Base-by-base conservation (phyloP, 1,284 basidiomycete genomes). In the Tilletia horrida region DNA sequence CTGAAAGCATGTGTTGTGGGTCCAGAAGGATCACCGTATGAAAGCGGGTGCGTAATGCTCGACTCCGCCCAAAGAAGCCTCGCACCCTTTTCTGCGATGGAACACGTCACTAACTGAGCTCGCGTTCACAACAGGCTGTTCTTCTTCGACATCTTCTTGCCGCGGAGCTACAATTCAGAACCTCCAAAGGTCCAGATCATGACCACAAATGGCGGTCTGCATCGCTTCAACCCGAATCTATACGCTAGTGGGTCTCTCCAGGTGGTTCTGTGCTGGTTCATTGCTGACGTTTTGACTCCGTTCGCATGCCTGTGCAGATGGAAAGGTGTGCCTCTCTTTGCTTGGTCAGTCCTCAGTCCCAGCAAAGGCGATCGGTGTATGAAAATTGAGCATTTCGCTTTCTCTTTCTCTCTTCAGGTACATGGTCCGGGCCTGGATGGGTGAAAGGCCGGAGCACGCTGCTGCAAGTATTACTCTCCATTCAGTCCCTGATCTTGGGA, bases 81-180 rank as follows among this genome's bases (percentile, higher is more conserved):
- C n/a, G 1, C 1, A 3, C 55, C 27, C 55, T 59, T 8, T 25
- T 35, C 3, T 35, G 48, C 31, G 25, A 16, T 18, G 31, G 11
- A 45, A 18, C n/a, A 16, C 23, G 23, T 65, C 16, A 29, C 47
- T 44, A 40, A 40, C 31, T 66, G 29, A 13, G 50, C 42, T 25
- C 52, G 52, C 64, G 35, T 65, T 62, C 43, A 3, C 50, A 0
- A n/a, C 35, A 66, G 69, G 27, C 29, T 64, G 71, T 76, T 79
- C 73, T 78, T 93, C 59, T 95, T 95, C 76, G 93, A 96, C 83
- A 92, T 95, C 66, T 93, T 93, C 83, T 85, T 96, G 1, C 91
- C 90, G 6, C 85, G 88, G 63, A 88, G 84, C 70, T 93, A 92
- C 80, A 93, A 92, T 77, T 89, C 88, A 74, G 85, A 86, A 25